These are phyloP conservation scores for Sporothrix brunneoviolacea DNA, from an alignment of 2,329 filamentous ascomycete genomes.

Conservation along the genomic window DNA sequence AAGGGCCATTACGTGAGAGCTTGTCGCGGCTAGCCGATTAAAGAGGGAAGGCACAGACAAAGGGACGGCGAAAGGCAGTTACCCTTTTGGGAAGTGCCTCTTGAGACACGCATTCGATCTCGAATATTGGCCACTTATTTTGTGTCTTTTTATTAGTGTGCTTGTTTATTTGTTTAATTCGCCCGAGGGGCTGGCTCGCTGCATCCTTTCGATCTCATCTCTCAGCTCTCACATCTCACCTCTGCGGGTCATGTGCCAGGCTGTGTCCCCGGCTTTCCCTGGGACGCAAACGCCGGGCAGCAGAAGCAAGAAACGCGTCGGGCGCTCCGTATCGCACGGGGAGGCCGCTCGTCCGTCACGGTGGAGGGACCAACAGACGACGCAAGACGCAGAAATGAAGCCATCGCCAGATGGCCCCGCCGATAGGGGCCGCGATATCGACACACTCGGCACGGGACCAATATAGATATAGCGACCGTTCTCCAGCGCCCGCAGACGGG, in stretches of 20 bases:
- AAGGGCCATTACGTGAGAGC: slow-evolving; percentile 7
- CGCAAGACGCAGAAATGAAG: too few species aligned
- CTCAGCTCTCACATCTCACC: slow-evolving; percentile 1
- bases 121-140: slow-evolving; percentile 3
- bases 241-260: too few species aligned
- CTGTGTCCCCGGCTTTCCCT: too few species aligned
- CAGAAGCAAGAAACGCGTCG: too few species aligned
- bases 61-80: not conserved
- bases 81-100: slow-evolving; percentile 10
- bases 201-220: slow-evolving; percentile 1
- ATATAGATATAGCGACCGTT: slow-evolving; percentile 6
- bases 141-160: not conserved
- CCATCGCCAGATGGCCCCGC: too few species aligned
- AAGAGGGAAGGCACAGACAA: not conserved
- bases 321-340: too few species aligned
- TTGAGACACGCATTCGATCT: not conserved
- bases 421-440: not conserved
- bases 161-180: not conserved
- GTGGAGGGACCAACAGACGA: too few species aligned
- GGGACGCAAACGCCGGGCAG: too few species aligned
- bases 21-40: slow-evolving; percentile 7
- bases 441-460: not conserved
- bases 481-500: not conserved
- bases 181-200: not conserved
- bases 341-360: too few species aligned